These are phyloP conservation scores for Phanerochaete sordida DNA, from an alignment of 768 basidiomycete species.

Conservation along the genomic window DNA sequence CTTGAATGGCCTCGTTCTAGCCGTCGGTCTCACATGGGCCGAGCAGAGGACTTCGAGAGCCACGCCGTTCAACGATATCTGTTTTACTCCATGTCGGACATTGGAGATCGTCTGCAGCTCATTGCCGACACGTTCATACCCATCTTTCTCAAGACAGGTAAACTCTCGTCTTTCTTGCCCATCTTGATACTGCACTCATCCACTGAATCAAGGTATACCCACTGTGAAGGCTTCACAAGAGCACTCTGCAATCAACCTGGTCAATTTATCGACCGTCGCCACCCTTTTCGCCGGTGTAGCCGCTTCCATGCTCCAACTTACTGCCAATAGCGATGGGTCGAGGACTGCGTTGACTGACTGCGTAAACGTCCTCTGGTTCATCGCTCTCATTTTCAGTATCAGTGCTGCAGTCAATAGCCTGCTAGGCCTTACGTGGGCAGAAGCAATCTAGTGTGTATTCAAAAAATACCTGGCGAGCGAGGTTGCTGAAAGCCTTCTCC, in stretches of 20 bases:
- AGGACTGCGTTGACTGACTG: constrained; percentile 31
- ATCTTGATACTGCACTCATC: too few species aligned
- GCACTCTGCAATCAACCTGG: constrained; percentile 59
- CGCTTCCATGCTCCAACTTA: constrained; percentile 65
- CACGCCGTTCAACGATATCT: constrained; percentile 8
- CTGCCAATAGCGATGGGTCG: constrained; percentile 37
- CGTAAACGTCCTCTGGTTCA: constrained; percentile 69
- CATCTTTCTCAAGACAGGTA: constrained; percentile 7
- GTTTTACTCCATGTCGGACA: constrained; percentile 1
- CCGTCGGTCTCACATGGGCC: background rate
- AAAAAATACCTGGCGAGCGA: too few species aligned
- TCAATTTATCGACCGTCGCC: constrained; percentile 67
- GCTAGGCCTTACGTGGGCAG: constrained; percentile 68
- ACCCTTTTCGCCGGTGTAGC: constrained; percentile 72
- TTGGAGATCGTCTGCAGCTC: constrained; percentile 6
- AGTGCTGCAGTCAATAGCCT: constrained; percentile 68
- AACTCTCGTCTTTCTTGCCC: too few species aligned
- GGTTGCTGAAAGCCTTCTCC: background rate
- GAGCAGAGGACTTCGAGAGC: constrained; percentile 6
- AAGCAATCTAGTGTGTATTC: constrained; percentile 82
- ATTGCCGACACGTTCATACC: constrained; percentile 5
- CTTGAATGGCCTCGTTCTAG: background rate
- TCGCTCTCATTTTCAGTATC: constrained; percentile 67
- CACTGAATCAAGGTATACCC: constrained; percentile 71
- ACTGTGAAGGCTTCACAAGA: constrained; percentile 70